A percentile compares a stretch with the other conserved stretches of the same genome.
Conservation (phyloP, 148 eudicot species). For the Nepenthes mirabilis region DNA sequence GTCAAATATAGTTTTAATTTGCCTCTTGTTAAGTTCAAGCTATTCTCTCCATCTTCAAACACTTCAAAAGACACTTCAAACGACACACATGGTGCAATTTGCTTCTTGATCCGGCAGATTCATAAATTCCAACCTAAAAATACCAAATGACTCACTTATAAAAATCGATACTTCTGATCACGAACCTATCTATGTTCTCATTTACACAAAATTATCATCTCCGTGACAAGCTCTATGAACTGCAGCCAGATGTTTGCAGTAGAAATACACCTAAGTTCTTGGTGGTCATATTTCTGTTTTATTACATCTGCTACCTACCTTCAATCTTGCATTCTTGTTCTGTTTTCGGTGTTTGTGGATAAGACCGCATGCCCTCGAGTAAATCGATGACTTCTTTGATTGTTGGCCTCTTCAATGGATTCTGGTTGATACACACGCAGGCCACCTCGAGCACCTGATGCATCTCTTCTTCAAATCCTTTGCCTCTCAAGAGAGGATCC, state of each 20-base stretch:
- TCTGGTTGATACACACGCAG: slow-evolving; percentile 59
- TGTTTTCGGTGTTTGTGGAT: slow-evolving; percentile 19
- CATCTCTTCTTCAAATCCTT: slow-evolving; percentile 79
- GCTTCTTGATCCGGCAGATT: too few species aligned
- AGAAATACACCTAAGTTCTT: not conserved
- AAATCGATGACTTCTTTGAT: slow-evolving; percentile 69
- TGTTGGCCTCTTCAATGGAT: slow-evolving; percentile 68
- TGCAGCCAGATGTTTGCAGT: slow-evolving; percentile 8
- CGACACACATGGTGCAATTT: too few species aligned
- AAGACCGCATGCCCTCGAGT: slow-evolving; percentile 35
- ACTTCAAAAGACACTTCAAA: too few species aligned
- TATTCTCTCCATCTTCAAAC: too few species aligned
- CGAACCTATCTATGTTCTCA: not conserved
- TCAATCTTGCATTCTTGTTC: slow-evolving; percentile 19
- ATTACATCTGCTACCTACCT: slow-evolving; percentile 11
- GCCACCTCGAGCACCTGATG: slow-evolving; percentile 67
- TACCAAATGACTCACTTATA: too few species aligned
- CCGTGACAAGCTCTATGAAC: slow-evolving; percentile 7
- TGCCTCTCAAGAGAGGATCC: slow-evolving; percentile 52
- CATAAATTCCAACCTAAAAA: not conserved
- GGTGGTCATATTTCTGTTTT: not conserved
- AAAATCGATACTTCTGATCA: too few species aligned
- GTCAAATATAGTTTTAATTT: too few species aligned
- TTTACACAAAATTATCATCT: slow-evolving; percentile 11
- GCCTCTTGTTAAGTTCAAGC: too few species aligned